These are phyloP conservation scores for Chlamydomonas incerta DNA, from an alignment of 139 green algal genomes.

Conservation along the genomic window DNA sequence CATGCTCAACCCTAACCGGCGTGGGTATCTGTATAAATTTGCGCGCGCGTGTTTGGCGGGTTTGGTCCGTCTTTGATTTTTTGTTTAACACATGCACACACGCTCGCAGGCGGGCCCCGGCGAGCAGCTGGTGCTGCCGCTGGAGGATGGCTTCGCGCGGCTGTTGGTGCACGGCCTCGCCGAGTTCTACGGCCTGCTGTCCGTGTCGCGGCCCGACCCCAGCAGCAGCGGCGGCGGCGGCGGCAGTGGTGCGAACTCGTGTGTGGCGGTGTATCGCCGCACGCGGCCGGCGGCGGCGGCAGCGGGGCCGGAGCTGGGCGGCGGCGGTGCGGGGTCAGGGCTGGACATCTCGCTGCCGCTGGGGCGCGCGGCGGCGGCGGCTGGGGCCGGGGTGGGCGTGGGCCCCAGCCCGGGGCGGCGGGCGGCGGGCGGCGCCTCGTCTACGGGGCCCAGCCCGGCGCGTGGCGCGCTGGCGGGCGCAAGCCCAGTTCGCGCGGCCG, in stretches of 20 bases:
- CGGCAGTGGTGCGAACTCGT: background rate
- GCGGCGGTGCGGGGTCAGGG: background rate
- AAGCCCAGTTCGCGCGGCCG: background rate
- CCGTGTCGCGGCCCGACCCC: background rate
- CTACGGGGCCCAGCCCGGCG: slow-evolving; percentile 4
- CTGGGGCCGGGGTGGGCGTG: background rate
- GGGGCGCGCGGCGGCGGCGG: background rate
- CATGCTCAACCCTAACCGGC: too few relatives aligned
- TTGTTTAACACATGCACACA: too few relatives aligned
- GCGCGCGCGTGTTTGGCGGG: too few relatives aligned
- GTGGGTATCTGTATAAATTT: too few relatives aligned
- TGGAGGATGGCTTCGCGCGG: slow-evolving; percentile 44
- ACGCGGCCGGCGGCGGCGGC: background rate
- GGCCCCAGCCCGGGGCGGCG: background rate
- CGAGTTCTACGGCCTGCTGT: slow-evolving; percentile 61
- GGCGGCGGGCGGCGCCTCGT: background rate
- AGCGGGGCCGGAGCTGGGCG: background rate
- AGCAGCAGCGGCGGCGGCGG: background rate
- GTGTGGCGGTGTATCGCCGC: background rate
- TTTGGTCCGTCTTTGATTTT: too few relatives aligned
- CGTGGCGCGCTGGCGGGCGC: background rate
- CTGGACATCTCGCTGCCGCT: background rate
- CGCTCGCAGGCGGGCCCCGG: background rate
- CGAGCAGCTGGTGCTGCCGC: slow-evolving; percentile 26
- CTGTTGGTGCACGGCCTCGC: slow-evolving; percentile 66